Conservation (phyloP, 2,329 filamentous ascomycete species). For the Talaromyces marneffei region DNA sequence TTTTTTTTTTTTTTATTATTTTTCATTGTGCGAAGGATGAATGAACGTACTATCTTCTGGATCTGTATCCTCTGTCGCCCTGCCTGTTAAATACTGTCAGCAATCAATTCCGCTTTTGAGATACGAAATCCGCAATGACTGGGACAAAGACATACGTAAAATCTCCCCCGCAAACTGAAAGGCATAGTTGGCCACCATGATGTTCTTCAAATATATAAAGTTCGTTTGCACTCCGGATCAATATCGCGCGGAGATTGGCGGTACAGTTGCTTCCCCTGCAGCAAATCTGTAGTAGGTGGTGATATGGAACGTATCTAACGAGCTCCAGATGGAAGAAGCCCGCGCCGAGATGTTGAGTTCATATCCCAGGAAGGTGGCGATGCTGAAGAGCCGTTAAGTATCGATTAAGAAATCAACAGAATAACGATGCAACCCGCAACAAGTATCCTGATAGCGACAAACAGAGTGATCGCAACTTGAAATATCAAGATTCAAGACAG, state of each 20-base stretch:
- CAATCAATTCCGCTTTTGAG: background rate
- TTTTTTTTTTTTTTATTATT: too few species aligned
- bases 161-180: constrained; percentile 31
- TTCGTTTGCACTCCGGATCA: background rate
- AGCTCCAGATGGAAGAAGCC: constrained; percentile 31
- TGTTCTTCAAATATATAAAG: constrained; percentile 13
- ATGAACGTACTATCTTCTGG: constrained; percentile 34
- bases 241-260: background rate
- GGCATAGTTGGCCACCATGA: constrained; percentile 34
- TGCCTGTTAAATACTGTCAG: constrained; percentile 26
- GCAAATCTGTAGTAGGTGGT: constrained; percentile 4
- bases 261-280: background rate
- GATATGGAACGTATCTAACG: constrained; percentile 25
- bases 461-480: background rate
- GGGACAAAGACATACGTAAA: constrained; percentile 29
- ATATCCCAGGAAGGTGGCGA: constrained; percentile 26
- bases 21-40: background rate
- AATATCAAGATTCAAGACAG: background rate
- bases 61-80: constrained; percentile 33
- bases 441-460: background rate
- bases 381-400: background rate
- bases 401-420: background rate
- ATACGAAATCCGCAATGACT: background rate
- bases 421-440: background rate
- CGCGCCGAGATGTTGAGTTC: constrained; percentile 27